A percentile compares a stretch with the other conserved stretches of the same genome.
Conservation (phyloP, 2,329 filamentous ascomycete genomes). For the Fusarium sp. region DNA sequence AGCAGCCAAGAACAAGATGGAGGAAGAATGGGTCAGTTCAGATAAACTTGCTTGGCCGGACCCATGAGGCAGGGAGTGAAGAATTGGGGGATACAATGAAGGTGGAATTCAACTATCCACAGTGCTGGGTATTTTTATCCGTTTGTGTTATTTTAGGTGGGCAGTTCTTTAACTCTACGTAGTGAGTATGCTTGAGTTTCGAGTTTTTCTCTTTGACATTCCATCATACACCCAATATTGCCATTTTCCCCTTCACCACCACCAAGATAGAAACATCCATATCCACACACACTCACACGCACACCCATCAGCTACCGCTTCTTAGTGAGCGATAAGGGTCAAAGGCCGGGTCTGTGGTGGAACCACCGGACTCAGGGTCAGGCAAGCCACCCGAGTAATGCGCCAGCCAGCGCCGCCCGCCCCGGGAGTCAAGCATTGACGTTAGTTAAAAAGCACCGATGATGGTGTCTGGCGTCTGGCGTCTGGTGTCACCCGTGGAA, state of each 20-base stretch:
- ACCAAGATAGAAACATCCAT: conserved; percentile 5
- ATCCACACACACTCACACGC: conserved; percentile 12
- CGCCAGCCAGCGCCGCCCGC: conserved; percentile 32
- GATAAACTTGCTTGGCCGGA: conserved; percentile 40
- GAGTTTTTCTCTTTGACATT: background rate
- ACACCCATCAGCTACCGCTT: conserved; percentile 7
- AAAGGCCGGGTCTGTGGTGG: conserved; percentile 30
- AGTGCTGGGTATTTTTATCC: conserved; percentile 9
- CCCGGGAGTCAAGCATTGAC: conserved; percentile 24
- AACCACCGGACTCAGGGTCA: conserved; percentile 43
- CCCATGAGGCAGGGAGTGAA: conserved; percentile 31
- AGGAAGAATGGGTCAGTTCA: conserved; percentile 46
- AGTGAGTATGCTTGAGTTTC: too few relatives aligned
- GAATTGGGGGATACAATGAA: conserved; percentile 25
- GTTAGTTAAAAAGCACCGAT: conserved; percentile 10
- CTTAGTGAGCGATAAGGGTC: conserved; percentile 14
- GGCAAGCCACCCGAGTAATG: conserved; percentile 40
- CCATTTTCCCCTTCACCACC: background rate
- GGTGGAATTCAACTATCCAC: conserved; percentile 25
- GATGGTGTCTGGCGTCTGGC: conserved; percentile 27
- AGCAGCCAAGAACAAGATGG: conserved; percentile 29
- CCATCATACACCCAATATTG: conserved; percentile 4
- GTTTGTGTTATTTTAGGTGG: background rate
- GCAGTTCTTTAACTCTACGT: background rate
- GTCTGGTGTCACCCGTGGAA: conserved; percentile 33